These are phyloP conservation scores for Podaxis sp. DNA, from an alignment of 768 basidiomycete species.

Conservation along the genomic window DNA sequence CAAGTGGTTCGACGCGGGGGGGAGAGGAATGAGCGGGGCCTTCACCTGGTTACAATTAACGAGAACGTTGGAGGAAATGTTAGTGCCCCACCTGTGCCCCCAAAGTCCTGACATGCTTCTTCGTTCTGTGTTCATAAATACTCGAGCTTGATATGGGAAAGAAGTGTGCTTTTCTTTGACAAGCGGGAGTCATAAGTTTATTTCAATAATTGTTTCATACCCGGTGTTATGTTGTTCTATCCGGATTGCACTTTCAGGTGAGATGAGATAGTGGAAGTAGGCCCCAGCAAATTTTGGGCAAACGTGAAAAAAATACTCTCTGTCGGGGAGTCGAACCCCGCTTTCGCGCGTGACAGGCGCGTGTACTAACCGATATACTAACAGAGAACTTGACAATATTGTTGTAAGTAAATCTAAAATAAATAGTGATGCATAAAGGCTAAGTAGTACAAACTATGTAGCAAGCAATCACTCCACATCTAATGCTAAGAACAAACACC, in stretches of 20 bases:
- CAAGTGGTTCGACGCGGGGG: slow-evolving; percentile 21
- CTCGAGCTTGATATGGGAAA: too few relatives aligned
- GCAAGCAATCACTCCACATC: background rate
- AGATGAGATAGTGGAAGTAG: too few relatives aligned
- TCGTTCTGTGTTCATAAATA: too few relatives aligned
- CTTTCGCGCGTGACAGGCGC: slow-evolving; percentile 21
- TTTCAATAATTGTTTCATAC: too few relatives aligned
- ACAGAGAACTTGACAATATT: background rate
- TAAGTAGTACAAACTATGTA: background rate
- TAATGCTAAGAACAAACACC: slow-evolving; percentile 18
- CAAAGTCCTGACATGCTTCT: too few relatives aligned
- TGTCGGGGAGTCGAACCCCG: slow-evolving; percentile 23
- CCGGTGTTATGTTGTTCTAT: too few relatives aligned
- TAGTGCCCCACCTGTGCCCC: too few relatives aligned
- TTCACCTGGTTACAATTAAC: background rate
- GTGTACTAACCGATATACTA: slow-evolving; percentile 16
- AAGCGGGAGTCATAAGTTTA: too few relatives aligned
- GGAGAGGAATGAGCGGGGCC: background rate
- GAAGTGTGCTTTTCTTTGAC: too few relatives aligned
- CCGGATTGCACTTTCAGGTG: too few relatives aligned
- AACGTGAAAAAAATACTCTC: slow-evolving; percentile 5
- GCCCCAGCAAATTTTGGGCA: too few relatives aligned
- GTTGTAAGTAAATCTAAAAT: too few relatives aligned
- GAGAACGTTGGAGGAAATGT: background rate
- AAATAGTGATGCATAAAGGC: background rate